Evolutionary conservation across 225 moss, liverwort and hornwort species (phyloP).

Genomic region (Asterella californica): DNA sequence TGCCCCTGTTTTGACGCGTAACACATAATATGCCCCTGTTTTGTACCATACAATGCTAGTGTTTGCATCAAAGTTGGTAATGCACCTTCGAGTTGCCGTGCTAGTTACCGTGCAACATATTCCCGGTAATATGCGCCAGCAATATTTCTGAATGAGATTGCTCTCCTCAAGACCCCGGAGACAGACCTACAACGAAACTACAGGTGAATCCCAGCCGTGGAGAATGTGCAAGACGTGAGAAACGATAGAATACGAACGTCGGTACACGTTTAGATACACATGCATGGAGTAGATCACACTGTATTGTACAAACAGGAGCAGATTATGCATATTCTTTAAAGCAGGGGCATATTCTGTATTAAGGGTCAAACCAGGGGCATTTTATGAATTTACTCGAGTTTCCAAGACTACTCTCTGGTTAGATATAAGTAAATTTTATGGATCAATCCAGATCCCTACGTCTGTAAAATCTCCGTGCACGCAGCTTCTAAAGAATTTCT

Average conservation of each 20-base stretch:
- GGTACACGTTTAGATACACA: neutral
- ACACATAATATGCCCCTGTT: slow-evolving; percentile 1
- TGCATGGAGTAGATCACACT: neutral
- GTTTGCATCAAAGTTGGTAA: neutral
- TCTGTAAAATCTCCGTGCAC: neutral
- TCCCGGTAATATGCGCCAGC: slow-evolving; percentile 7
- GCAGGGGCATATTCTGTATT: neutral
- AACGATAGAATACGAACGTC: too few species aligned
- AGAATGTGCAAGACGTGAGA: neutral
- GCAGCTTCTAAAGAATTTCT: neutral
- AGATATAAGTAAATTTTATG: neutral
- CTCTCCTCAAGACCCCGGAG: slow-evolving; percentile 1
- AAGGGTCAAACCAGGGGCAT: neutral
- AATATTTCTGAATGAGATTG: slow-evolving; percentile 7
- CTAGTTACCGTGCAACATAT: slow-evolving; percentile 18
- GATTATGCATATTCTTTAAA: neutral
- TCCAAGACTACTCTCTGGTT: neutral
- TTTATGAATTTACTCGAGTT: neutral
- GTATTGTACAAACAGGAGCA: neutral
- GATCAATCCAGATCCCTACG: neutral
- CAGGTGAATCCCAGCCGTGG: neutral
- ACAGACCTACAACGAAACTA: slow-evolving; percentile 11
- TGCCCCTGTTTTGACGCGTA: neutral
- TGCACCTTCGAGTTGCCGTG: slow-evolving; percentile 16
- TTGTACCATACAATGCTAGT: neutral